These are phyloP conservation scores for Sugiyamaella mastotermitis DNA, from an alignment of 805 yeast species.

Conservation along the genomic window DNA sequence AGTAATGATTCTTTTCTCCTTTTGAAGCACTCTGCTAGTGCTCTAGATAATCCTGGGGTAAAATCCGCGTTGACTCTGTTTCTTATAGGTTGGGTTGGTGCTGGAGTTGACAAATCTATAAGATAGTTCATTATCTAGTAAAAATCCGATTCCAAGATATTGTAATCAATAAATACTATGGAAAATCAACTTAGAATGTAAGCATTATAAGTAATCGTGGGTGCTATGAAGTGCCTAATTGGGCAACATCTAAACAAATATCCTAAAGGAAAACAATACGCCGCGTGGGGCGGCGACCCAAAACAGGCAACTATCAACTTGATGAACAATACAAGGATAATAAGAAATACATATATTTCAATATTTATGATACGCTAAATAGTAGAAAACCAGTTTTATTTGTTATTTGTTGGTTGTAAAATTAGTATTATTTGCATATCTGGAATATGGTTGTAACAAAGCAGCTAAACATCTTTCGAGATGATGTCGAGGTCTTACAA, in stretches of 20 bases:
- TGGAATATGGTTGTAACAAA: background rate
- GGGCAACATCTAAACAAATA: background rate
- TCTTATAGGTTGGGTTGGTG: constrained; percentile 1
- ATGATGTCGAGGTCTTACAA: background rate
- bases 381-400: too few species aligned
- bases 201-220: background rate
- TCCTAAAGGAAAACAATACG: background rate
- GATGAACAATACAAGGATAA: too few species aligned
- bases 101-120: constrained; percentile 19
- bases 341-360: too few species aligned
- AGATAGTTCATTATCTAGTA: constrained; percentile 9
- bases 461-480: background rate
- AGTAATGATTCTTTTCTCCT: constrained; percentile 13
- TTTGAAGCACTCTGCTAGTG: constrained; percentile 17
- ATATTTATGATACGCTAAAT: too few species aligned
- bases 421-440: background rate
- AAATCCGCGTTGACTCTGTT: constrained; percentile 11
- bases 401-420: too few species aligned
- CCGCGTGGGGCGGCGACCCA: background rate
- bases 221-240: background rate
- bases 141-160: background rate
- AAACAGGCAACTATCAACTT: too few species aligned
- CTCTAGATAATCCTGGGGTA: constrained; percentile 19
- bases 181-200: background rate
- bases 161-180: background rate